These are phyloP conservation scores for Ophiocordyceps camponoti-saundersi DNA, from an alignment of 2,329 filamentous ascomycete genomes.

Conservation along the genomic window DNA sequence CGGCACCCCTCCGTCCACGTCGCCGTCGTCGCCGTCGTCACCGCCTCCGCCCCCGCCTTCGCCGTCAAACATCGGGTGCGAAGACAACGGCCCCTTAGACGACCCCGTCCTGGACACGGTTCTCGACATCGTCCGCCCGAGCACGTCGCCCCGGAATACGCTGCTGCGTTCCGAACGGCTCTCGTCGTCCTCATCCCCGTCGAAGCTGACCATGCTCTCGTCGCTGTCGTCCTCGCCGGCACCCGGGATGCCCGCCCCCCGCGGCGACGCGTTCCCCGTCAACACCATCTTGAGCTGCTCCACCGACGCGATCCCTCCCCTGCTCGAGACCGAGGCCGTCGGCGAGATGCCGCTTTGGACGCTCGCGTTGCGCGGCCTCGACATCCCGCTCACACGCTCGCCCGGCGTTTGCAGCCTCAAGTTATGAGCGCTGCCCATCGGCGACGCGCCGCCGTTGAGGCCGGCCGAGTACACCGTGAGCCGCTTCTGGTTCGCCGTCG, in stretches of 20 bases:
- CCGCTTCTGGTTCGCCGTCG: slow-evolving; percentile 25
- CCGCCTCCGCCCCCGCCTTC: slow-evolving; percentile 12
- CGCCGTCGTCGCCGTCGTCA: slow-evolving; percentile 14
- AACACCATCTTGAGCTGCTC: slow-evolving; percentile 47
- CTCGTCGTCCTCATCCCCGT: slow-evolving; percentile 19
- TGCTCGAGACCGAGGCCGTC: slow-evolving; percentile 23
- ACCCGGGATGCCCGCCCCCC: slow-evolving; percentile 15
- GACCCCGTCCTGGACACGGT: slow-evolving; percentile 18
- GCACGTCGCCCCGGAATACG: slow-evolving; percentile 27
- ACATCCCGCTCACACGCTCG: slow-evolving; percentile 15
- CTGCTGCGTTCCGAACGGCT: slow-evolving; percentile 51
- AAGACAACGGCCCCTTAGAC: slow-evolving; percentile 23
- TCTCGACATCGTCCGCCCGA: slow-evolving; percentile 10
- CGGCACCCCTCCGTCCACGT: slow-evolving; percentile 25
- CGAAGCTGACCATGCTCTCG: slow-evolving; percentile 58
- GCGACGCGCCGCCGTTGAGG: slow-evolving; percentile 26
- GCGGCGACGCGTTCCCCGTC: slow-evolving; percentile 28
- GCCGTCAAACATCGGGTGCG: slow-evolving; percentile 21
- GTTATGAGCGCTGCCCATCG: slow-evolving; percentile 31
- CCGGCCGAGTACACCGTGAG: slow-evolving; percentile 34
- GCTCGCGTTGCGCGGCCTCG: slow-evolving; percentile 35
- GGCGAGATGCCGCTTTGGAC: slow-evolving; percentile 33
- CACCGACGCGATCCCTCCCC: slow-evolving; percentile 38
- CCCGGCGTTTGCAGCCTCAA: slow-evolving; percentile 29
- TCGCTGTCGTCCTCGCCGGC: slow-evolving; percentile 34